A percentile compares a stretch with the other conserved stretches of the same genome.
These are phyloP conservation scores for Cladosporium austrohemisphaericum DNA, from an alignment of 2,329 filamentous ascomycete species.

Conservation along the genomic window DNA sequence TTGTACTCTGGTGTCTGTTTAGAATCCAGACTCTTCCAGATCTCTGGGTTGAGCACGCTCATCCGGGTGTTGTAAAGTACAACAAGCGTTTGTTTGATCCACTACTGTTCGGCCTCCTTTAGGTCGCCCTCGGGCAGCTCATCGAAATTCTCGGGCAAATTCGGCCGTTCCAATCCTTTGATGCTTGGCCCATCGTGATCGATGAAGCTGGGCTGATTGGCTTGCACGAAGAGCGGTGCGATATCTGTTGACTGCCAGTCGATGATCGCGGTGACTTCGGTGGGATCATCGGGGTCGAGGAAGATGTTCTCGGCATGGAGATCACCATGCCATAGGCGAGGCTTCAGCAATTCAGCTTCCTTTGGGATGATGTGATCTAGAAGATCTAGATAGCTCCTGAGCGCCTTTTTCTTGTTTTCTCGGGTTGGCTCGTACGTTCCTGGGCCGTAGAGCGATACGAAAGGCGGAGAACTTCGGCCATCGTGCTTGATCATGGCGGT, in stretches of 20 bases:
- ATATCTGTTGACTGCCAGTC: conserved; percentile 37
- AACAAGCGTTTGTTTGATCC: conserved; percentile 25
- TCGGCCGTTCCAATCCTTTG: conserved; percentile 29
- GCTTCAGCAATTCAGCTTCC: conserved; percentile 15
- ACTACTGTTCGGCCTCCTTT: conserved; percentile 23
- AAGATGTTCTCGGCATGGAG: conserved; percentile 39
- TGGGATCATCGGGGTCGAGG: conserved; percentile 31
- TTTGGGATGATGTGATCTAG: conserved; percentile 21
- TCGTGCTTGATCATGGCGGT: not conserved
- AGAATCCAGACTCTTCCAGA: conserved; percentile 23
- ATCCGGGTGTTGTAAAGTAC: conserved; percentile 21
- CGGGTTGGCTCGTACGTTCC: conserved; percentile 36
- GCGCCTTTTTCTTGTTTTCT: conserved; percentile 32
- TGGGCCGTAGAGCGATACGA: conserved; percentile 33
- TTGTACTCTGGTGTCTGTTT: conserved; percentile 26
- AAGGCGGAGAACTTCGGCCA: conserved; percentile 14
- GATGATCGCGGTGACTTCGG: conserved; percentile 32
- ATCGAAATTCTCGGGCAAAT: not conserved
- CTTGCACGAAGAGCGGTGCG: conserved; percentile 37
- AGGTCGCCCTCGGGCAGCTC: conserved; percentile 22
- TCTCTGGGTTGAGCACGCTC: conserved; percentile 29
- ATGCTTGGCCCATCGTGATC: conserved; percentile 34
- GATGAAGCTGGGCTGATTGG: conserved; percentile 32
- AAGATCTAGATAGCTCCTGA: conserved; percentile 28
- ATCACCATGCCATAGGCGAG: conserved; percentile 37